A percentile compares a stretch with the other conserved stretches of the same genome.
phyloP scores from a whole-genome alignment of 1,139 yeast species.

The Diutina siamensis region DNA sequence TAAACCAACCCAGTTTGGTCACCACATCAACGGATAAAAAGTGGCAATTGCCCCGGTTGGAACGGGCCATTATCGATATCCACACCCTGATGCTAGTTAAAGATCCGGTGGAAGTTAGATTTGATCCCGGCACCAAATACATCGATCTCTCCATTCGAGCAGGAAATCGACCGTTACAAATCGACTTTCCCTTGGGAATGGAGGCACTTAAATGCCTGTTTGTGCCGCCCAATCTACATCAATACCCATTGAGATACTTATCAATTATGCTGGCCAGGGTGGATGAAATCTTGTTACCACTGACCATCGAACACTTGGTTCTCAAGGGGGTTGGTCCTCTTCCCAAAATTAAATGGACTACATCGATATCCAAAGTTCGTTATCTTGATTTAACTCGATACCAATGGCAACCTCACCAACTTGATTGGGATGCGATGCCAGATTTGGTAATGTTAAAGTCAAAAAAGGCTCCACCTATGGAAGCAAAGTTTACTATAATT shows the following conservation, averaged over 20 bases:
- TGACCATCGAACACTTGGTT: background rate
- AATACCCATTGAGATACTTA: background rate
- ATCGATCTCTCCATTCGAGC: background rate
- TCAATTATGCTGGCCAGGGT: background rate
- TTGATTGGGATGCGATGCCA: background rate
- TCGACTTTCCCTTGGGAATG: background rate
- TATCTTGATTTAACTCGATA: background rate
- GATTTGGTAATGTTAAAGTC: background rate
- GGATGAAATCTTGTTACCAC: background rate
- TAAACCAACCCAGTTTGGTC: background rate
- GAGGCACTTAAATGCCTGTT: slow-evolving; percentile 1
- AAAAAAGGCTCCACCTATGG: background rate
- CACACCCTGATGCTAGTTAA: background rate
- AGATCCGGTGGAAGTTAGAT: background rate
- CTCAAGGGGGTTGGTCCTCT: background rate
- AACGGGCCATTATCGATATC: background rate
- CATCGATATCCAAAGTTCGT: background rate
- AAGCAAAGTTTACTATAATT: background rate
- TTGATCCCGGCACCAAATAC: background rate
- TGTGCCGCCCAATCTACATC: background rate
- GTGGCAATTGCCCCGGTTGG: background rate
- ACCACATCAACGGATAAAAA: background rate
- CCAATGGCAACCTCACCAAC: background rate
- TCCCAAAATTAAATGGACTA: background rate
- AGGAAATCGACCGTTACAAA: background rate